These are phyloP conservation scores for Bipolaris cookei DNA, from an alignment of 2,329 filamentous ascomycete species.

Conservation along the genomic window DNA sequence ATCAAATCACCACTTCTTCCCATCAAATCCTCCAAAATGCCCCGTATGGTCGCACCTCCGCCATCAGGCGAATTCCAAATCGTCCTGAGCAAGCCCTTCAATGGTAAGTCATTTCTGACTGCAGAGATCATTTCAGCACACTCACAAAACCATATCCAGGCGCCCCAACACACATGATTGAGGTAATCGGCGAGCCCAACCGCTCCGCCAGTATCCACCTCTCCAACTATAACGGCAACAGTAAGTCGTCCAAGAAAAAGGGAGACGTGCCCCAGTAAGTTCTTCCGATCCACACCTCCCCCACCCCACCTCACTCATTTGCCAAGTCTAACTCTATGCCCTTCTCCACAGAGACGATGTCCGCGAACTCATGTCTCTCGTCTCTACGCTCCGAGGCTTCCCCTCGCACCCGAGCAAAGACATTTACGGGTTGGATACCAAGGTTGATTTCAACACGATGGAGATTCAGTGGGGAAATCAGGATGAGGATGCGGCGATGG, in stretches of 20 bases:
- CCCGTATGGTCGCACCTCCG: conserved; percentile 66
- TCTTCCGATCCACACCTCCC: too few relatives aligned
- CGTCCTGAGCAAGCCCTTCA: conserved; percentile 30
- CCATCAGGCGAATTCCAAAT: conserved; percentile 85
- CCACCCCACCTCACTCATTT: not conserved
- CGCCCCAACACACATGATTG: conserved; percentile 39
- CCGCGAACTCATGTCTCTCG: conserved; percentile 49
- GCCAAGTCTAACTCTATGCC: not conserved
- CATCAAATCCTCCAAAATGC: conserved; percentile 20
- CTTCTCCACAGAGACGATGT: conserved; percentile 47
- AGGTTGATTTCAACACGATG: conserved; percentile 52
- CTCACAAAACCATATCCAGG: conserved; percentile 14
- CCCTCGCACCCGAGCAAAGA: conserved; percentile 49
- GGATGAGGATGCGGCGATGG: conserved; percentile 47
- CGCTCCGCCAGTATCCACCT: conserved; percentile 46
- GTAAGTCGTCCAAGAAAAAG: conserved; percentile 47
- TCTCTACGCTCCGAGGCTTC: conserved; percentile 50
- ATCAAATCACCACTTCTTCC: not conserved
- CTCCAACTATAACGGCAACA: conserved; percentile 40
- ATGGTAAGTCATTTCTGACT: conserved; percentile 28
- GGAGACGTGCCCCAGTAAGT: conserved; percentile 45
- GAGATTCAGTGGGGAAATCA: conserved; percentile 53
- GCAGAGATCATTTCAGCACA: not conserved
- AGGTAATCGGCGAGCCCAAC: conserved; percentile 52
- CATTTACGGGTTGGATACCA: conserved; percentile 49